Evolutionary conservation across 139 green algal species (phyloP).

Genomic region (Chlamydomonas schloesseri): DNA sequence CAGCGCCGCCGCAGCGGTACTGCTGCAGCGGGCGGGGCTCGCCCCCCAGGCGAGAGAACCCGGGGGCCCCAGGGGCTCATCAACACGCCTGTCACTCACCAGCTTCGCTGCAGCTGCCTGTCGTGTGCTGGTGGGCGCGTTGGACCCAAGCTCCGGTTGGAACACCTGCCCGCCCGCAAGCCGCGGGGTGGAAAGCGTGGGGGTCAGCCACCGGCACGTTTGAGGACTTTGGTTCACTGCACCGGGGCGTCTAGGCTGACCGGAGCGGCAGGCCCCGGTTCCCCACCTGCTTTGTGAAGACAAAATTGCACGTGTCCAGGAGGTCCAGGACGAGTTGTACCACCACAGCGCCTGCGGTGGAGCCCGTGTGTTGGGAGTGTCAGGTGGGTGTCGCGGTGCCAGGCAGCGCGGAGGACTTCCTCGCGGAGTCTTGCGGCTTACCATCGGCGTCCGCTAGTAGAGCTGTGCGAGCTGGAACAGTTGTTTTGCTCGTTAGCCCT

Average conservation of each 20-base stretch:
- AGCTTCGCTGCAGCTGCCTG: background rate
- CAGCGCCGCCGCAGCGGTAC: too few relatives aligned
- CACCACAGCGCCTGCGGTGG: background rate
- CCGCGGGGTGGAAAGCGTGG: background rate
- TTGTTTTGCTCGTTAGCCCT: slow-evolving; percentile 24
- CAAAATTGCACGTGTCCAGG: slow-evolving; percentile 21
- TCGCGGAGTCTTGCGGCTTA: background rate
- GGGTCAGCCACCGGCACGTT: too few relatives aligned
- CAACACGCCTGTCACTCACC: background rate
- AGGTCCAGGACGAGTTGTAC: slow-evolving; percentile 36
- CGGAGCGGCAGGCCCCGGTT: too few relatives aligned
- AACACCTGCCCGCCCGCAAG: background rate
- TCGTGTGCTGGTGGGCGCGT: background rate
- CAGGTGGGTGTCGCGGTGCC: too few relatives aligned
- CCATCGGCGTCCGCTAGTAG: background rate
- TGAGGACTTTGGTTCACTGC: too few relatives aligned
- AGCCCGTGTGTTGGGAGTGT: too few relatives aligned
- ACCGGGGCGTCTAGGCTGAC: too few relatives aligned
- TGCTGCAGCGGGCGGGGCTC: too few relatives aligned
- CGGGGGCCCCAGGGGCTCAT: too few relatives aligned
- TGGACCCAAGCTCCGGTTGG: slow-evolving; percentile 18
- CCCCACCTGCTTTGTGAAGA: slow-evolving; percentile 20
- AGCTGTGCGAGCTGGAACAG: background rate
- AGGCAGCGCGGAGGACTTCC: too few relatives aligned
- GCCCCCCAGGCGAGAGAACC: too few relatives aligned